Evolutionary conservation across 2,329 filamentous ascomycete species (phyloP).

Genomic region (Clarireedia paspali): DNA sequence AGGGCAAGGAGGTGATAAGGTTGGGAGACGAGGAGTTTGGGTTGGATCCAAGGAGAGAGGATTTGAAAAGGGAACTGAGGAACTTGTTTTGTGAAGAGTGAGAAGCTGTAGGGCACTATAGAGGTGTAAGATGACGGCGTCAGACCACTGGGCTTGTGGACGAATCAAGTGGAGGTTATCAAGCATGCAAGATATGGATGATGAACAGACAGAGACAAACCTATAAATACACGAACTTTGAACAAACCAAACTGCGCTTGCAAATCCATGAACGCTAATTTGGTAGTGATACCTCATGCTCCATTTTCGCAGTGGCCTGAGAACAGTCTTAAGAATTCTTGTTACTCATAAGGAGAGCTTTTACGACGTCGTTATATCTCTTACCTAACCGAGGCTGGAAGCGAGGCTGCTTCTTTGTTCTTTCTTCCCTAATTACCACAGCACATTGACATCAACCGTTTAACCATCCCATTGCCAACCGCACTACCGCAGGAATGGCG

Average conservation of each 20-base stretch:
- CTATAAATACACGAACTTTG: not conserved
- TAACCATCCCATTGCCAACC: not conserved
- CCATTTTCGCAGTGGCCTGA: not conserved
- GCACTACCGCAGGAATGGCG: not conserved
- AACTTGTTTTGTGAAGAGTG: slow-evolving; percentile 18
- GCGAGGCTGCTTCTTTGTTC: not conserved
- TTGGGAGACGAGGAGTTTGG: slow-evolving; percentile 4
- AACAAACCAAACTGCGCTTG: too few relatives aligned
- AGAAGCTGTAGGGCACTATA: not conserved
- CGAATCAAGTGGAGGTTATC: not conserved
- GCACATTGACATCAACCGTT: not conserved
- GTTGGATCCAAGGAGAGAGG: slow-evolving; percentile 12
- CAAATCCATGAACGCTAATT: not conserved
- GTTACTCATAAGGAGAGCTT: too few relatives aligned
- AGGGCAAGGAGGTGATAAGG: not conserved
- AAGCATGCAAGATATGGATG: not conserved
- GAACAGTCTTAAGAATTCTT: not conserved
- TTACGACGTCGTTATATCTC: not conserved
- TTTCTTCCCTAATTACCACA: not conserved
- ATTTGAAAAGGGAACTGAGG: slow-evolving; percentile 19
- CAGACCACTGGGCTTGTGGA: not conserved
- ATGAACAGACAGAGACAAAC: not conserved
- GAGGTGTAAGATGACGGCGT: not conserved
- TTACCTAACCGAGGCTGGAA: not conserved
- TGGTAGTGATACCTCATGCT: not conserved